These are phyloP conservation scores for Ceraceosorus guamensis DNA, from an alignment of 1,284 basidiomycete genomes.

Conservation along the genomic window DNA sequence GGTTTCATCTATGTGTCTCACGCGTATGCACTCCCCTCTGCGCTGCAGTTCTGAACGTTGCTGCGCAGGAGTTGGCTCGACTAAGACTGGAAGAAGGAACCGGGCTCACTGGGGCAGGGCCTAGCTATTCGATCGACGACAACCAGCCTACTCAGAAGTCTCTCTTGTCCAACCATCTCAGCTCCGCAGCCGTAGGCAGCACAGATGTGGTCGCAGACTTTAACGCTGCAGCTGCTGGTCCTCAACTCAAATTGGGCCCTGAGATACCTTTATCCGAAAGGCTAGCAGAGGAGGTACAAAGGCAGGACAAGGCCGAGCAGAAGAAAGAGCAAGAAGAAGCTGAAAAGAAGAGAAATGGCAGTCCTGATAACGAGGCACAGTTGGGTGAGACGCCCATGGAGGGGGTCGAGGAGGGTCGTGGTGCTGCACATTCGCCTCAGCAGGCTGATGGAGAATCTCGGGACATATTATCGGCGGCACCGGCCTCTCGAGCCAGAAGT, in stretches of 20 bases:
- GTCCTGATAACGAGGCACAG: not conserved
- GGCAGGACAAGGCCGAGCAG: conserved; percentile 32
- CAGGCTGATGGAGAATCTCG: not conserved
- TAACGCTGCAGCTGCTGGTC: conserved; percentile 41
- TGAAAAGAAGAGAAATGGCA: not conserved
- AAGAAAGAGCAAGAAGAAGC: conserved; percentile 19
- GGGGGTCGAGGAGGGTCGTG: not conserved
- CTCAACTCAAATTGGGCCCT: conserved; percentile 42
- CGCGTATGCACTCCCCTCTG: not conserved
- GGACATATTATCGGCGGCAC: not conserved
- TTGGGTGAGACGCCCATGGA: not conserved
- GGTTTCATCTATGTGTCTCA: not conserved
- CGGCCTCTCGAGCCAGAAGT: not conserved
- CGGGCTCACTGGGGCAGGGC: conserved; percentile 42
- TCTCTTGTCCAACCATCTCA: not conserved
- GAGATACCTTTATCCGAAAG: conserved; percentile 38
- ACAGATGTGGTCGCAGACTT: conserved; percentile 39
- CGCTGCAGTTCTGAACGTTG: conserved; percentile 25
- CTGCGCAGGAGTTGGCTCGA: conserved; percentile 37
- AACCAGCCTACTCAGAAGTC: not conserved
- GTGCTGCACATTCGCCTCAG: not conserved
- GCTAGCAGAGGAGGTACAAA: conserved; percentile 38
- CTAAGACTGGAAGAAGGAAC: conserved; percentile 43
- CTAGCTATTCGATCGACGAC: conserved; percentile 19
- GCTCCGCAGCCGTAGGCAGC: conserved; percentile 24